Percentiles rank a stretch among this genome's conserved stretches.
Evolutionary conservation across 2,329 filamentous ascomycete species (phyloP).

Genomic region (Botryotinia narcissicola): DNA sequence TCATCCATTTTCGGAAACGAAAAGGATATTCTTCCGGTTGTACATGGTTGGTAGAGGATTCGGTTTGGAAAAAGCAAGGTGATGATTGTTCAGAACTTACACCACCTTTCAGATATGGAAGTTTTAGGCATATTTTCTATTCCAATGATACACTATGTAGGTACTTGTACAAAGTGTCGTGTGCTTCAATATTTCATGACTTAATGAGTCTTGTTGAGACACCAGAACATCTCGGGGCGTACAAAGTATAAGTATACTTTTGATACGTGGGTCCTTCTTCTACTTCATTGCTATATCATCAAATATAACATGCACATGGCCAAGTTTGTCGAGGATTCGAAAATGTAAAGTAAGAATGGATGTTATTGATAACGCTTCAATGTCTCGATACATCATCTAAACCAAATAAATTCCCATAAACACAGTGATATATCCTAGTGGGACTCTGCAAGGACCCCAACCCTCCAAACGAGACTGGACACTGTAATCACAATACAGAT

Average conservation of each 20-base stretch:
- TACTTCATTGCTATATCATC: not conserved
- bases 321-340: not conserved
- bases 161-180: not conserved
- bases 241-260: not conserved
- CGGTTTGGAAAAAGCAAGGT: not conserved
- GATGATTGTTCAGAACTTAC: not conserved
- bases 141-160: slow-evolving; percentile 36
- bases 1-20: not conserved
- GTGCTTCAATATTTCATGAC: not conserved
- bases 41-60: not conserved
- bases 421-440: not conserved
- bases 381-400: not conserved
- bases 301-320: not conserved
- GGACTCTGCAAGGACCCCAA: not conserved
- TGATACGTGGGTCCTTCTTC: not conserved
- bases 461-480: not conserved
- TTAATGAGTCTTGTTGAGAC: not conserved
- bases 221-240: not conserved
- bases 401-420: not conserved
- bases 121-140: not conserved
- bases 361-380: not conserved
- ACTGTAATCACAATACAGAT: not conserved
- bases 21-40: not conserved
- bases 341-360: too few species aligned
- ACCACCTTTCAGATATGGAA: not conserved